These are phyloP conservation scores for Phyllosticta citriasiana DNA, from an alignment of 2,329 filamentous ascomycete genomes.

Conservation along the genomic window DNA sequence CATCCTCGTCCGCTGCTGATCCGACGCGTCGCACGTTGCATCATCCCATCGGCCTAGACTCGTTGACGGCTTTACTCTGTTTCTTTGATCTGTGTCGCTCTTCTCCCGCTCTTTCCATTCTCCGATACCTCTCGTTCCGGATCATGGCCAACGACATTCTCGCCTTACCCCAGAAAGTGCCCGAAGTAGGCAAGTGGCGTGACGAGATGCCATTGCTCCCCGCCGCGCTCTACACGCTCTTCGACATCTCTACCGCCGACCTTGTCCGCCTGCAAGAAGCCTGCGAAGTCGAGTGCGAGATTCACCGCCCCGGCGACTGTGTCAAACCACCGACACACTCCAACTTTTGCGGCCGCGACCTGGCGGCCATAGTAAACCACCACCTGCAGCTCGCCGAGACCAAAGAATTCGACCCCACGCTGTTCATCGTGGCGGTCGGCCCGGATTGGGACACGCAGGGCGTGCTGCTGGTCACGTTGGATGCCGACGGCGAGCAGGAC, in stretches of 20 bases:
- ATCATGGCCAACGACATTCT: slow-evolving; percentile 4
- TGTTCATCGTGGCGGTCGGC: slow-evolving; percentile 1
- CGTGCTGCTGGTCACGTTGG: slow-evolving; percentile 7
- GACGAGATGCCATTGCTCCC: slow-evolving; percentile 5
- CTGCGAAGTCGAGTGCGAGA: slow-evolving; percentile 7
- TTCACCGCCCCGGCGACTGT: slow-evolving; percentile 7
- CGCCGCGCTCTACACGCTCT: slow-evolving; percentile 7
- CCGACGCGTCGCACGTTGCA: too few species aligned
- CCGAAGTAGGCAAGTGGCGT: slow-evolving; percentile 9
- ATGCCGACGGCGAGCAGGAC: slow-evolving; percentile 1
- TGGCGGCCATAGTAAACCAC: background rate
- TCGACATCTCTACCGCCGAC: background rate
- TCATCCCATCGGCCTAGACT: too few species aligned
- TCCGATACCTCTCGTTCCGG: background rate
- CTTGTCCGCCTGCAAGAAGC: slow-evolving; percentile 6
- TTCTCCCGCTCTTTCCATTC: background rate
- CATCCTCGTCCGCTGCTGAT: background rate
- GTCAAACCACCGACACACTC: background rate
- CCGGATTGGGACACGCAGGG: background rate
- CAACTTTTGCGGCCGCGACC: slow-evolving; percentile 1
- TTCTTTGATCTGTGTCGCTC: background rate
- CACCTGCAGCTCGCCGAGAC: slow-evolving; percentile 4
- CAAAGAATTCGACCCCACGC: slow-evolving; percentile 6
- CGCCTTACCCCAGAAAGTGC: slow-evolving; percentile 5
- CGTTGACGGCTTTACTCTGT: background rate